Conservation (phyloP, 345 rosid species). For the Reutealis trisperma region DNA sequence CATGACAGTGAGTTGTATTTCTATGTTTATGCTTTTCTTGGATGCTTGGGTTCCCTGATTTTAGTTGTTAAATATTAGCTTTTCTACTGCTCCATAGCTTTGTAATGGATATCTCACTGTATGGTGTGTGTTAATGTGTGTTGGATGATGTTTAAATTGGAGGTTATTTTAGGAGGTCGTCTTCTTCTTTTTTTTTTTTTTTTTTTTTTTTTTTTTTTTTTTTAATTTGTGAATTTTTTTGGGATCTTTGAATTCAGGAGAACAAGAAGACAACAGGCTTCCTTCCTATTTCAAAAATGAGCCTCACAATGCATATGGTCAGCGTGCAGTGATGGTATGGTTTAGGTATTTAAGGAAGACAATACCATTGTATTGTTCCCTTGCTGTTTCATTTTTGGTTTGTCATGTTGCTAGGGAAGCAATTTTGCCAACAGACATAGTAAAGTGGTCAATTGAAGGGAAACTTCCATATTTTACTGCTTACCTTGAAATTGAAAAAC, state of each 20-base stretch:
- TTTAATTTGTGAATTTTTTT: background rate
- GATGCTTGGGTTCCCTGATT: background rate
- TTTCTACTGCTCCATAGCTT: background rate
- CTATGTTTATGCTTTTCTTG: background rate
- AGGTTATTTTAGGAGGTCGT: no score
- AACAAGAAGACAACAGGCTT: slow-evolving; percentile 31
- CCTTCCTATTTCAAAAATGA: slow-evolving; percentile 32
- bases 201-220: no score
- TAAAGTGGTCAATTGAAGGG: slow-evolving; percentile 75
- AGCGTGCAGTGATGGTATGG: slow-evolving; percentile 71
- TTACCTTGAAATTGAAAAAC: slow-evolving; percentile 58
- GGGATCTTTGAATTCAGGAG: slow-evolving; percentile 23
- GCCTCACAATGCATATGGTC: slow-evolving; percentile 55
- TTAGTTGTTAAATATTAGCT: background rate
- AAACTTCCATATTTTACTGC: slow-evolving; percentile 67
- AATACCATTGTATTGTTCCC: slow-evolving; percentile 54
- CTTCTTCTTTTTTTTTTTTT: background rate
- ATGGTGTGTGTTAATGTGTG: background rate
- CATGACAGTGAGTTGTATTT: background rate
- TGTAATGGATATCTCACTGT: background rate
- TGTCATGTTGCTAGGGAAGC: slow-evolving; percentile 73
- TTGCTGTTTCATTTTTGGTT: slow-evolving; percentile 73
- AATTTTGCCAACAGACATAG: slow-evolving; percentile 63
- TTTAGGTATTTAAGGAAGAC: slow-evolving; percentile 47
- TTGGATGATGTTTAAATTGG: background rate